Evolutionary conservation across 1,284 basidiomycete species (phyloP).

Genomic region (Baeospora myosura): DNA sequence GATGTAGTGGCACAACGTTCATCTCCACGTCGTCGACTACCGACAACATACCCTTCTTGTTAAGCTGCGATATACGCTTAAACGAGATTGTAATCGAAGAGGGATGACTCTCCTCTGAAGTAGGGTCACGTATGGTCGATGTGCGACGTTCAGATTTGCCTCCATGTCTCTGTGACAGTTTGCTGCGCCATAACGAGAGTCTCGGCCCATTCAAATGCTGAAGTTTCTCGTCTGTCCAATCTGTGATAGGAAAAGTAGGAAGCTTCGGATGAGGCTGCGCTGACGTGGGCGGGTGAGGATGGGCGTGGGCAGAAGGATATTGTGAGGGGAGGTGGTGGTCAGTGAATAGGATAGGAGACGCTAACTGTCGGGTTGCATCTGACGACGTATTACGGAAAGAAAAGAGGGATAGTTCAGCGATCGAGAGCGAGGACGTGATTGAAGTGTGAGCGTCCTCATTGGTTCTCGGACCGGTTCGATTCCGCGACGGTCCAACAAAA

Average conservation of each 20-base stretch:
- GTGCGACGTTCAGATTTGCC: conserved; percentile 5
- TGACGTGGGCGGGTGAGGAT: conserved; percentile 28
- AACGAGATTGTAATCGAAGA: conserved; percentile 10
- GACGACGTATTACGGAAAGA: conserved; percentile 26
- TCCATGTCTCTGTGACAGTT: conserved; percentile 16
- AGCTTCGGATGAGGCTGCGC: conserved; percentile 23
- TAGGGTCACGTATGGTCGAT: neutral
- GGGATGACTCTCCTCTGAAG: neutral
- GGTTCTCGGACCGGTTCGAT: conserved; percentile 7
- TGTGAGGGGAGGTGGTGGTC: conserved; percentile 52
- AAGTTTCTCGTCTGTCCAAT: conserved; percentile 51
- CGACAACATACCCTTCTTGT: too few species aligned
- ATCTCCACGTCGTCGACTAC: conserved; percentile 30
- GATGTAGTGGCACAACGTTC: conserved; percentile 53
- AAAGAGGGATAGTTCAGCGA: conserved; percentile 50
- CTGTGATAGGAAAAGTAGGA: conserved; percentile 49
- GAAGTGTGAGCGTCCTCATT: conserved; percentile 8
- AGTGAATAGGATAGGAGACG: conserved; percentile 57
- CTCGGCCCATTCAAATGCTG: conserved; percentile 37
- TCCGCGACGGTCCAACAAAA: too few species aligned
- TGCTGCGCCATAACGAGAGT: conserved; percentile 55
- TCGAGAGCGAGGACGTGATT: conserved; percentile 23
- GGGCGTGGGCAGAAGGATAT: conserved; percentile 34
- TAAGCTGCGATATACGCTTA: conserved; percentile 4
- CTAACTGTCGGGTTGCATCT: conserved; percentile 20